Evolutionary conservation across 305 asterid species (phyloP), one percentile per base, ranked within the genome.

Genomic region (Fraxinus nigra): DNA sequence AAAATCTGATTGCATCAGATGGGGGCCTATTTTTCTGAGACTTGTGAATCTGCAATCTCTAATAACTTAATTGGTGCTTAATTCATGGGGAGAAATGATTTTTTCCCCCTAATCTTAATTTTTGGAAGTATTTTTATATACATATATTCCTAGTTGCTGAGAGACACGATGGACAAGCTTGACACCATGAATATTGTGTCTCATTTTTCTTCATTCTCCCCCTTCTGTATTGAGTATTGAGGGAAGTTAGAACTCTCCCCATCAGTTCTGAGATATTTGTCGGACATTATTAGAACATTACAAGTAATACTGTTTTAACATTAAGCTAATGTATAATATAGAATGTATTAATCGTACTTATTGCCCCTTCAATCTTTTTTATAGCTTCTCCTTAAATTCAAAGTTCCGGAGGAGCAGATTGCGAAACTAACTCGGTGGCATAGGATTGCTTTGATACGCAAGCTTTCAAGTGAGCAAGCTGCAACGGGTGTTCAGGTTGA

Each of bases 381-480:
- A 81, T 79, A 97, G 99, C 98, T 97, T 86, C 98, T 97, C 84
- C 95, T 93, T 74, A 97, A 94, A 85, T 97, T 97, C 85, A 92
- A 92, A 85, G 98, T 94, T 75, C 93, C 98, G 4, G 99, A 97
- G 83, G 98, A 94, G 87, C 96, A 93, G 87, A 97, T 97, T 80
- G 93, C 90, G 67, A 89, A 95, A 83, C 93, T 82, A 85, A 93
- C 98, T 46, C 88, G 99, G 85, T 97, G 99, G 99, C 99, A 97
- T 86, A 90, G 99, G 76, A 94, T 97, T 87, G 98, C 99, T 80
- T 83, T 91, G 89, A 97, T 97, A 80, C 98, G 99, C 84, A 97
- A 94, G 91, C 92, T 97, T 86, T 97, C 99, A 59, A 97, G 99
- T 43, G 98, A 97, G 89, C 98, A 97, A 92, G 99, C 99, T 77